A percentile compares a stretch with the other conserved stretches of the same genome.
Evolutionary conservation across 306 rosid genomes (phyloP).

Genomic region (Casuarina equisetifolia): DNA sequence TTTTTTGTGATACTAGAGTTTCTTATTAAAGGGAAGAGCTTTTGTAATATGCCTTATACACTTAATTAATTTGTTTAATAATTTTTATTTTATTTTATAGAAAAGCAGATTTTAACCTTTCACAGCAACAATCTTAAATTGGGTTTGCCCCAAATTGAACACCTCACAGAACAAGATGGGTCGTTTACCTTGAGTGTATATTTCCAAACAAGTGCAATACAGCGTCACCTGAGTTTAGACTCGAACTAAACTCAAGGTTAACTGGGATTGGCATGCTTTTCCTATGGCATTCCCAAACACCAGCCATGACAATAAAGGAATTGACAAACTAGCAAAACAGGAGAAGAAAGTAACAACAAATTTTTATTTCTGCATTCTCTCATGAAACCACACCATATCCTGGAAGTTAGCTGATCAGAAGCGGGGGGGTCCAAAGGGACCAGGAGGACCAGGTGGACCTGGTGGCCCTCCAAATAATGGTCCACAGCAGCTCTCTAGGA

Average conservation of each 20-base stretch:
- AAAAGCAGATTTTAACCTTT: no score
- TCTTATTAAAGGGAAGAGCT: no score
- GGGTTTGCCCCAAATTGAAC: no score
- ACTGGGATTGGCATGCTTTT: not conserved
- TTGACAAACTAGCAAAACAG: not conserved
- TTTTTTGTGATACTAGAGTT: no score
- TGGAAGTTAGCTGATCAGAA: conserved; percentile 25
- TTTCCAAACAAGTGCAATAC: not conserved
- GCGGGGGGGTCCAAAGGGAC: conserved; percentile 34
- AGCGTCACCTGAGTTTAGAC: not conserved
- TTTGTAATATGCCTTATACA: no score
- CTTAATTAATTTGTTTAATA: no score
- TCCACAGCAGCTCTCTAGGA: conserved; percentile 52
- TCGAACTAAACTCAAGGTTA: not conserved
- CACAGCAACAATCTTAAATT: no score
- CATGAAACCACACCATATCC: not conserved
- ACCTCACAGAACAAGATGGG: no score
- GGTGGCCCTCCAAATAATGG: conserved; percentile 50
- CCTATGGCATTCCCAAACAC: not conserved
- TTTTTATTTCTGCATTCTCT: not conserved
- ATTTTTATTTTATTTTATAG: no score
- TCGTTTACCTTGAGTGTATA: not conserved
- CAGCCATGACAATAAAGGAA: not conserved
- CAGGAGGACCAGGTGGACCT: conserved; percentile 22
- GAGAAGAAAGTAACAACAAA: not conserved